Evolutionary conservation across 306 rosid genomes (phyloP), one percentile per base, ranked within the genome.

Genomic region (Coriaria nepalensis): DNA sequence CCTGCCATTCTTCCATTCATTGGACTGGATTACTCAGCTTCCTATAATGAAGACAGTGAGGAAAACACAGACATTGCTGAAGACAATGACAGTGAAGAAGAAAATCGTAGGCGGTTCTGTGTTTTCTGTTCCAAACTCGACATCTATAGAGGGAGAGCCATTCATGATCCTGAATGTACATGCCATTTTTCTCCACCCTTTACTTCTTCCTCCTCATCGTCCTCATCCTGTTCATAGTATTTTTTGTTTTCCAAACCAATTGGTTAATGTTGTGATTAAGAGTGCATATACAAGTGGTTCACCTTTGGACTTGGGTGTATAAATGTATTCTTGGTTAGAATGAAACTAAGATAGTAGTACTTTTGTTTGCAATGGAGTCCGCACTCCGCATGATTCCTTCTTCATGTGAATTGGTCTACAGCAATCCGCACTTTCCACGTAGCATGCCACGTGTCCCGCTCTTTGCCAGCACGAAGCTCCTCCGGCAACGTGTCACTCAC

Each of bases 51-150:
- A 7, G 73, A 70, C 42, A 13, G 5, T 6, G 57, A 63, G 14
- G 68, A 59, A 40, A 67, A 47, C 10, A 61, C 43, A 37, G 6
- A 43, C 37, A 53, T 46, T 33, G 55, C 7, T 7, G 68, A 56
- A 4, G 80, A 71, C 60, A 55, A 47, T 51, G 45, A 37, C 37
- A 53, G 40, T 59, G 72, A 63, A 46, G 65, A 2, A 50, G 67
- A 43, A 43, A 59, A 64, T 55, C 64, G 0, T 11, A 83, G 93
- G 8, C 8, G 10, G 44, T 83, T 73, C 42, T 88, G 96, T 66
- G 81, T 70, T 49, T 69, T 67, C 36, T 86, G 96, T 68, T 76
- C 93, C 15, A 78, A 86, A 66, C 55, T 79, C 45, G 78, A 79
- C 59, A 70, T 45, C 10, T 47, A 55, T 42, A 65, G 46, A 72